These are phyloP conservation scores for Musa beccarii DNA, from an alignment of 176 grass and related monocot genomes.

Conservation along the genomic window DNA sequence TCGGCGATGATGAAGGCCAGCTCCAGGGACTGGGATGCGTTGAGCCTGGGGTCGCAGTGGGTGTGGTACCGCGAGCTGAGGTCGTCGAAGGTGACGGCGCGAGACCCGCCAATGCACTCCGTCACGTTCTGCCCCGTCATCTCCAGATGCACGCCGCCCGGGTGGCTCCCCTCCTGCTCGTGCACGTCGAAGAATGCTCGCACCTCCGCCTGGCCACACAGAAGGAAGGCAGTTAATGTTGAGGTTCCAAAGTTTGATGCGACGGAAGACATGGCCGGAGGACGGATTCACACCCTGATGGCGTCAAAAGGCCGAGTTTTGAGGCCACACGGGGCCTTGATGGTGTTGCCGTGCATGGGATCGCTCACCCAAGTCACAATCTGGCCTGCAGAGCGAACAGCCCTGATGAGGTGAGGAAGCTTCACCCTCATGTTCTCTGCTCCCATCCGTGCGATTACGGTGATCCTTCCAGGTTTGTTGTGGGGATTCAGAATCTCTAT, in stretches of 20 bases:
- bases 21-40: too few relatives aligned
- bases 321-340: slow-evolving; percentile 87
- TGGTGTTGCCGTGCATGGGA: slow-evolving; percentile 98
- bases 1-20: too few relatives aligned
- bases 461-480: slow-evolving; percentile 95
- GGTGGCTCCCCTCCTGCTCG: slow-evolving; percentile 4
- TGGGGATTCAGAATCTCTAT: slow-evolving; percentile 88
- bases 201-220: background rate
- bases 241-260: too few relatives aligned
- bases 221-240: too few relatives aligned
- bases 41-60: too few relatives aligned
- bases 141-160: background rate
- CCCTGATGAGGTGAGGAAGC: slow-evolving; percentile 84
- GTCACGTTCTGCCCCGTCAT: too few relatives aligned
- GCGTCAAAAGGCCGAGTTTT: slow-evolving; percentile 90
- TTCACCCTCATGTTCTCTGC: slow-evolving; percentile 98
- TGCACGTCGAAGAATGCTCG: background rate
- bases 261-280: background rate
- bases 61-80: too few relatives aligned
- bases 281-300: slow-evolving; percentile 48
- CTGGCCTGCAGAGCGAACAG: slow-evolving; percentile 65
- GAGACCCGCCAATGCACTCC: too few relatives aligned
- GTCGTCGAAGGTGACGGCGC: too few relatives aligned
- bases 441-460: slow-evolving; percentile 94
- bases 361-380: slow-evolving; percentile 92